phyloP scores from a whole-genome alignment of 805 yeast species.

The Nakazawaea ernobii region DNA sequence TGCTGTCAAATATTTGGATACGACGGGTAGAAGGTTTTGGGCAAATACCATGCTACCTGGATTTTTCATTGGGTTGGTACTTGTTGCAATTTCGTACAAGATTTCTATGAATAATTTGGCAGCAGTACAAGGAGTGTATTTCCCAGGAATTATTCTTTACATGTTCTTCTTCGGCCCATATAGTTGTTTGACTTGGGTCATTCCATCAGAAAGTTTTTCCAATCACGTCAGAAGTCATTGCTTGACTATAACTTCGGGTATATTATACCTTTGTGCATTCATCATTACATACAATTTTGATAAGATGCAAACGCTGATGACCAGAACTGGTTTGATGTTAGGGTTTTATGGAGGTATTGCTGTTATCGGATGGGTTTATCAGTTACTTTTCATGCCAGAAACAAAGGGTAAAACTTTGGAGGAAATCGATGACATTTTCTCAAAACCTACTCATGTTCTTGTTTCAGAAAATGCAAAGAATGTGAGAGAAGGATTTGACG shows the following conservation, averaged over 20 bases:
- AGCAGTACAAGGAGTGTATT: slow-evolving; percentile 53
- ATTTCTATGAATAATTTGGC: slow-evolving; percentile 31
- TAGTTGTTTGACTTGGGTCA: slow-evolving; percentile 63
- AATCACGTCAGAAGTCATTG: slow-evolving; percentile 56
- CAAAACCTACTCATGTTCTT: slow-evolving; percentile 36
- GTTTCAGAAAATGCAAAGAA: slow-evolving; percentile 30
- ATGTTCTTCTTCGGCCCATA: slow-evolving; percentile 64
- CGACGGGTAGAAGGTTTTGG: slow-evolving; percentile 55
- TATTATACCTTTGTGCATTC: slow-evolving; percentile 57
- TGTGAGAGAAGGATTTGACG: slow-evolving; percentile 6
- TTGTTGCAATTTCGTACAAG: slow-evolving; percentile 54
- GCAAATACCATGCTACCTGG: slow-evolving; percentile 49
- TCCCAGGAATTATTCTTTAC: slow-evolving; percentile 58
- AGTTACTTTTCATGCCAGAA: slow-evolving; percentile 59
- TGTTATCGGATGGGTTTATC: slow-evolving; percentile 48
- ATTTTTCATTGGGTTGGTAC: slow-evolving; percentile 53
- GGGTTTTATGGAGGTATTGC: slow-evolving; percentile 70
- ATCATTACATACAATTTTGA: slow-evolving; percentile 61
- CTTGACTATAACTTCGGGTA: slow-evolving; percentile 53
- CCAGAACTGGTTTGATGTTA: slow-evolving; percentile 54
- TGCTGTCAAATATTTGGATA: slow-evolving; percentile 53
- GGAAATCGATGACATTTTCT: slow-evolving; percentile 62
- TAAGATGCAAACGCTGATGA: slow-evolving; percentile 49
- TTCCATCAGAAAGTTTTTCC: slow-evolving; percentile 61
- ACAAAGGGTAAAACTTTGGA: slow-evolving; percentile 68